phyloP scores from a whole-genome alignment of 2,329 filamentous ascomycete species.

The Xylariaceae sp. region DNA sequence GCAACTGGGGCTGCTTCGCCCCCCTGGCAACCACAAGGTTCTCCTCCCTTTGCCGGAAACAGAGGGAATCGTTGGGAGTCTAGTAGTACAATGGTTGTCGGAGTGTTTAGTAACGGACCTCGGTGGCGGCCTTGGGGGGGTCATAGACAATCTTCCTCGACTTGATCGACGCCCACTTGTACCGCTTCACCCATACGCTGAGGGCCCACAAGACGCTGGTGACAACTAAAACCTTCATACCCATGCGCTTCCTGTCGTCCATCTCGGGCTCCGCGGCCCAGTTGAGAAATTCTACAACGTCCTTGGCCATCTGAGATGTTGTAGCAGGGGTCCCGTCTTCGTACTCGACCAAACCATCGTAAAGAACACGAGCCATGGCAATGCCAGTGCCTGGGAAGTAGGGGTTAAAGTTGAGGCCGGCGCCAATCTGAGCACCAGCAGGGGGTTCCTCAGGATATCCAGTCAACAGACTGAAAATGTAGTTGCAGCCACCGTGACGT shows the following conservation, averaged over 20 bases:
- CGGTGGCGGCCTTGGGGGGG: constrained; percentile 58
- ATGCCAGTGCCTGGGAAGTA: constrained; percentile 99
- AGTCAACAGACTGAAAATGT: constrained; percentile 95
- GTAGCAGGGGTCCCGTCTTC: constrained; percentile 93
- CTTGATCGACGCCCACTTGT: constrained; percentile 98
- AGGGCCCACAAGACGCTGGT: constrained; percentile 74
- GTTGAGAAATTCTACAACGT: constrained; percentile 98
- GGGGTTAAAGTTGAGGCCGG: constrained; percentile 98
- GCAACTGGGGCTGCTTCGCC: constrained; percentile 31
- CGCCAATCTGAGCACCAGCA: constrained; percentile 77
- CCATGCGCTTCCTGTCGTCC: constrained; percentile 99
- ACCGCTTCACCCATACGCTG: constrained; percentile 97
- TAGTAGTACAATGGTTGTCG: constrained; percentile 33
- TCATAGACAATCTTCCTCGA: constrained; percentile 88
- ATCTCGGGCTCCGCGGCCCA: constrained; percentile 99
- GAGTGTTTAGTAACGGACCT: constrained; percentile 44
- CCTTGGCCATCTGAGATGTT: constrained; percentile 99
- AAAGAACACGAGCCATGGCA: constrained; percentile 97
- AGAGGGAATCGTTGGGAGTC: constrained; percentile 32
- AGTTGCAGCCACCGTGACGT: constrained; percentile 95
- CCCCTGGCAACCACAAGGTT: constrained; percentile 26
- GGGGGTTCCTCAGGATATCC: constrained; percentile 97
- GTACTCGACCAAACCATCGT: constrained; percentile 96
- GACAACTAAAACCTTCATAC: constrained; percentile 88
- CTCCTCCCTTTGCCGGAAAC: constrained; percentile 28